Conservation (phyloP, 371 early-diverging fungal genomes). For the Rhizopus microsporus region DNA sequence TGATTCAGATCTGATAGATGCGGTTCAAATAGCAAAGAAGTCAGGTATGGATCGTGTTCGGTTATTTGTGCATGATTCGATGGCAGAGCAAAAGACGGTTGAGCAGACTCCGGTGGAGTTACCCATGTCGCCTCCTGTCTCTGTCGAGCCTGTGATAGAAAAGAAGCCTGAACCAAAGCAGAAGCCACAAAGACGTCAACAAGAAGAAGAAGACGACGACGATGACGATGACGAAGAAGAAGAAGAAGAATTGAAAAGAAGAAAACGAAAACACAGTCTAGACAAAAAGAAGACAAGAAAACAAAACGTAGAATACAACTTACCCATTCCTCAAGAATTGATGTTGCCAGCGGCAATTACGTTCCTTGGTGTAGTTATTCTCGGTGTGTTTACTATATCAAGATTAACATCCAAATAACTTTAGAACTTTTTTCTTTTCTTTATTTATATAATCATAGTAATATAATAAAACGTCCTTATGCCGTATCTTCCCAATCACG, state of each 20-base stretch:
- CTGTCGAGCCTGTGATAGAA: background rate
- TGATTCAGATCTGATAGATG: slow-evolving; percentile 78
- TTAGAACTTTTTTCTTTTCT: no score
- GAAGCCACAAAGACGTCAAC: background rate
- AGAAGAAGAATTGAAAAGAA: background rate
- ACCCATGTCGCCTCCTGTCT: background rate
- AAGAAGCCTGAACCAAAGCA: background rate
- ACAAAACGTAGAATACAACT: slow-evolving; percentile 15
- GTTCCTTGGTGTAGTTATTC: slow-evolving; percentile 56
- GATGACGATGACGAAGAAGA: background rate
- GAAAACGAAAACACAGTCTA: background rate
- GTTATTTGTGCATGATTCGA: slow-evolving; percentile 57
- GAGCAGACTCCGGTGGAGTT: background rate
- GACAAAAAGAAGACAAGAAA: background rate
- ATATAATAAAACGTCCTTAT: slow-evolving; percentile 12
- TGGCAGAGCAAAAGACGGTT: slow-evolving; percentile 5
- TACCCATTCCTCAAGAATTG: slow-evolving; percentile 49
- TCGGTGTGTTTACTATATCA: slow-evolving; percentile 56
- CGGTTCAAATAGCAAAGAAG: slow-evolving; percentile 74
- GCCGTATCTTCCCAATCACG: slow-evolving; percentile 34
- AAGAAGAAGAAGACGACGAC: background rate
- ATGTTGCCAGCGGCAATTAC: slow-evolving; percentile 59
- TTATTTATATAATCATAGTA: background rate
- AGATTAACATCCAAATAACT: slow-evolving; percentile 22
- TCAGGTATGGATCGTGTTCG: slow-evolving; percentile 75